phyloP scores from a whole-genome alignment of 345 rosid species.

The Populus simonii region DNA sequence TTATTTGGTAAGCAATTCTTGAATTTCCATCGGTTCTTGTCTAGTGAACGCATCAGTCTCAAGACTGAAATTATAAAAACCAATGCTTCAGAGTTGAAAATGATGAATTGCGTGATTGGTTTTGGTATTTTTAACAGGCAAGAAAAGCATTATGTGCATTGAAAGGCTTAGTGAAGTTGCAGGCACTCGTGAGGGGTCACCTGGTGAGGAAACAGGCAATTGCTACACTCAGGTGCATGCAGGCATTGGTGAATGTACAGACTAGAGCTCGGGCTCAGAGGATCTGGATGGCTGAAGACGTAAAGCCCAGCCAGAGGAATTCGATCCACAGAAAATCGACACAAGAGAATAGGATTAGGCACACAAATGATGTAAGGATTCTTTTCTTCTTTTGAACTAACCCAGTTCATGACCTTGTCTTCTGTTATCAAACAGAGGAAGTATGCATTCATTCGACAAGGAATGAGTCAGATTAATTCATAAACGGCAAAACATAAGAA shows the following conservation, averaged over 20 bases:
- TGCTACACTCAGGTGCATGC: conserved; percentile 33
- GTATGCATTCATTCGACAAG: not conserved
- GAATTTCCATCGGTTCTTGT: not conserved
- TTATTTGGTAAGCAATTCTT: conserved; percentile 53
- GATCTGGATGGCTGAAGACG: conserved; percentile 49
- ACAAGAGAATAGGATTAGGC: conserved; percentile 35
- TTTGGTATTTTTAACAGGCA: conserved; percentile 49
- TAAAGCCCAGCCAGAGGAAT: conserved; percentile 43
- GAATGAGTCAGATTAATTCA: not conserved
- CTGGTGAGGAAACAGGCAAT: conserved; percentile 37
- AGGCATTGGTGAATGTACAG: conserved; percentile 29
- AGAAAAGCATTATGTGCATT: conserved; percentile 83
- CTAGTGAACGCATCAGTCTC: not conserved
- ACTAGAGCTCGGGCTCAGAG: conserved; percentile 51
- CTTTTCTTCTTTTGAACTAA: not conserved
- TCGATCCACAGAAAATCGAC: conserved; percentile 52
- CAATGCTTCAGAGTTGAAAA: not conserved
- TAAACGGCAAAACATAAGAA: not conserved
- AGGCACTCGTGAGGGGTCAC: conserved; percentile 34
- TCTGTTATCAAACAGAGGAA: not conserved
- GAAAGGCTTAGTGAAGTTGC: conserved; percentile 35
- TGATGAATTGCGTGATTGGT: not conserved
- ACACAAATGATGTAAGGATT: conserved; percentile 42
- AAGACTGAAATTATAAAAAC: not conserved
- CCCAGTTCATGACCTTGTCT: not conserved